phyloP scores from a whole-genome alignment of 495 filamentous ascomycete species.

The Trichoderma virens region DNA sequence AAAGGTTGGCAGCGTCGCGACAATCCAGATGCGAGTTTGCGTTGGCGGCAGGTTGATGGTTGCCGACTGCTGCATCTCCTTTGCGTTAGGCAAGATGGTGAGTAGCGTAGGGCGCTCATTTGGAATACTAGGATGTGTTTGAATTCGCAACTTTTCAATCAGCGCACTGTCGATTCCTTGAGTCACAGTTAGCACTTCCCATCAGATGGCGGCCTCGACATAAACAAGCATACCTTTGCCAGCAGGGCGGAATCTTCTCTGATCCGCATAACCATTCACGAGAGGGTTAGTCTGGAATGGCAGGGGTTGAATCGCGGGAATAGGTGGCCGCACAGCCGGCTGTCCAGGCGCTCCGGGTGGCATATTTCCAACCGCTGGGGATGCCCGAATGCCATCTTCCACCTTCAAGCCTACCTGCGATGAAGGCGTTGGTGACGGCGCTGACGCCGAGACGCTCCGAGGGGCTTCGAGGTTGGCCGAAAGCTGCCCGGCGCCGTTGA shows the following conservation, averaged over 20 bases:
- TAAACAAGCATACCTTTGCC: slow-evolving; percentile 41
- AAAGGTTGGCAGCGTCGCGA: slow-evolving; percentile 48
- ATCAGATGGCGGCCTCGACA: background rate
- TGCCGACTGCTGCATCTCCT: slow-evolving; percentile 56
- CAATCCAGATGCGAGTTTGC: slow-evolving; percentile 59
- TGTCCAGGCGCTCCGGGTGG: slow-evolving; percentile 19
- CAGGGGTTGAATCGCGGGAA: slow-evolving; percentile 23
- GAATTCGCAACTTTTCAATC: slow-evolving; percentile 56
- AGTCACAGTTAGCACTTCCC: slow-evolving; percentile 12
- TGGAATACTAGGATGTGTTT: slow-evolving; percentile 55
- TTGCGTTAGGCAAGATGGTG: slow-evolving; percentile 52
- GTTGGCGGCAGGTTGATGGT: slow-evolving; percentile 55
- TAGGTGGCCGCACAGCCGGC: slow-evolving; percentile 8
- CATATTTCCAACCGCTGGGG: slow-evolving; percentile 15
- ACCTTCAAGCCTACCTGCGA: slow-evolving; percentile 29
- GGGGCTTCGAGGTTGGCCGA: slow-evolving; percentile 23
- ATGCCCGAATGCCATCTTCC: slow-evolving; percentile 23
- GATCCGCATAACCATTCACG: slow-evolving; percentile 25
- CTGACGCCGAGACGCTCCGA: slow-evolving; percentile 36
- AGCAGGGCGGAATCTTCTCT: slow-evolving; percentile 29
- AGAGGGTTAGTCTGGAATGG: slow-evolving; percentile 23
- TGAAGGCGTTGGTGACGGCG: slow-evolving; percentile 42
- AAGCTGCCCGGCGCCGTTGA: slow-evolving; percentile 18
- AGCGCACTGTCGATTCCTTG: slow-evolving; percentile 45
- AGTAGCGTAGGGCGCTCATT: slow-evolving; percentile 45